Percentiles rank a stretch among this genome's conserved stretches.
These are phyloP conservation scores for Ottelia alismoides DNA, from an alignment of 106 monocot species.

Conservation along the genomic window DNA sequence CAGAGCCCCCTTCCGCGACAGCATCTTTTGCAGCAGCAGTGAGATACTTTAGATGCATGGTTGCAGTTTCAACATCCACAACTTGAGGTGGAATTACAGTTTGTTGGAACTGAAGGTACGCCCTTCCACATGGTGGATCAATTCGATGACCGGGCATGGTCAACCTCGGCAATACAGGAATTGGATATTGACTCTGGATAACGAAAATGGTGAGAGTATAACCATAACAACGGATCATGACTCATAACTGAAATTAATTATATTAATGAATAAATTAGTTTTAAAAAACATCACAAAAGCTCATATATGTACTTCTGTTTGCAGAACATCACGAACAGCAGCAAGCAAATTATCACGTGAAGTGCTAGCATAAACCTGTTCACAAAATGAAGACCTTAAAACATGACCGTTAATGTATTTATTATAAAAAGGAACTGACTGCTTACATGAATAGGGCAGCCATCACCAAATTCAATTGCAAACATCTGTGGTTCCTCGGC, in stretches of 20 bases:
- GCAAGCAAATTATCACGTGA: conserved; percentile 96
- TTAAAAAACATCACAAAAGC: background rate
- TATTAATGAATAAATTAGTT: too few species aligned
- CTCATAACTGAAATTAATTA: too few species aligned
- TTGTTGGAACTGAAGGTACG: conserved; percentile 30
- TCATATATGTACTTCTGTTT: conserved; percentile 57
- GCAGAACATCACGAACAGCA: conserved; percentile 85
- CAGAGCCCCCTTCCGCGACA: conserved; percentile 85
- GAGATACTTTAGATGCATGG: conserved; percentile 85
- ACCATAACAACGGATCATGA: too few species aligned
- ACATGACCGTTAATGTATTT: background rate
- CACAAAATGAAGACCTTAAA: background rate
- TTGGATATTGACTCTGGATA: conserved; percentile 66
- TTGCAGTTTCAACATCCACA: conserved; percentile 53
- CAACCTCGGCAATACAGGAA: conserved; percentile 86
- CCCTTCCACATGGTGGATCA: conserved; percentile 90
- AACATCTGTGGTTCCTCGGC: conserved; percentile 99
- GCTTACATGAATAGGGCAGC: conserved; percentile 92
- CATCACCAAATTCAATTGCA: conserved; percentile 97
- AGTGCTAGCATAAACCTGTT: conserved; percentile 95
- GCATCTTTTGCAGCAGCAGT: conserved; percentile 97
- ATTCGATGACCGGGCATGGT: conserved; percentile 94
- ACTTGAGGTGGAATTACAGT: conserved; percentile 26
- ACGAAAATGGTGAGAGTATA: too few species aligned
- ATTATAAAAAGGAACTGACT: background rate